These are phyloP conservation scores for Eutypella sp. DNA, from an alignment of 2,329 filamentous ascomycete genomes.

Conservation along the genomic window DNA sequence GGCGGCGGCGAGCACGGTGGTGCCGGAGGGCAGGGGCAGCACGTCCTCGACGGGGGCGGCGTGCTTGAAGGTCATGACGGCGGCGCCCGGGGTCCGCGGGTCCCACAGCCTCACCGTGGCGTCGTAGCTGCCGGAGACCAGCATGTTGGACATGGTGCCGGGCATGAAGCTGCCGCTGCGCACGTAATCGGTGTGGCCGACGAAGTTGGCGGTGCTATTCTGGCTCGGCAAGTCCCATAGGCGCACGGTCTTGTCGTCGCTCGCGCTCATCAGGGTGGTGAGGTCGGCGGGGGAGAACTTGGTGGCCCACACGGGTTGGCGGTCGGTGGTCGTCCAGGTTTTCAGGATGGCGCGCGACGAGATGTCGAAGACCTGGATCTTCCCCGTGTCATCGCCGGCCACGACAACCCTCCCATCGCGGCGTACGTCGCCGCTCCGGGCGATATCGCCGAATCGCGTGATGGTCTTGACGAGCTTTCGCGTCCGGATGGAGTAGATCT, in stretches of 20 bases:
- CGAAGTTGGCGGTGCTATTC: slow-evolving; percentile 69
- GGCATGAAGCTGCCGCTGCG: slow-evolving; percentile 84
- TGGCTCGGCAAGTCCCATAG: slow-evolving; percentile 90
- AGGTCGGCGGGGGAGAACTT: slow-evolving; percentile 87
- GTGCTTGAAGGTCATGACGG: slow-evolving; percentile 92
- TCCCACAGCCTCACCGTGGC: slow-evolving; percentile 93
- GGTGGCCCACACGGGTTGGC: slow-evolving; percentile 88
- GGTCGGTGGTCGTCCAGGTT: slow-evolving; percentile 90
- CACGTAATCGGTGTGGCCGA: slow-evolving; percentile 90
- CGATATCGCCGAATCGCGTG: slow-evolving; percentile 86
- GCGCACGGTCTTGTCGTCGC: slow-evolving; percentile 87
- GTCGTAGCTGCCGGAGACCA: slow-evolving; percentile 92
- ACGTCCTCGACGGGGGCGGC: slow-evolving; percentile 83
- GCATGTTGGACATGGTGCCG: slow-evolving; percentile 62
- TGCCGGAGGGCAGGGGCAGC: slow-evolving; percentile 81
- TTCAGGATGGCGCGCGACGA: slow-evolving; percentile 83
- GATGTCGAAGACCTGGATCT: slow-evolving; percentile 93
- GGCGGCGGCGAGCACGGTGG: slow-evolving; percentile 77
- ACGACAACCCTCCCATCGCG: slow-evolving; percentile 84
- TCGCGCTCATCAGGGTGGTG: slow-evolving; percentile 81
- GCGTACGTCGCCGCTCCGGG: slow-evolving; percentile 82
- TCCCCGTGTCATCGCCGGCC: slow-evolving; percentile 85
- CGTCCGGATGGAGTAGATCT: slow-evolving; percentile 89
- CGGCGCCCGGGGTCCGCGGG: slow-evolving; percentile 62
- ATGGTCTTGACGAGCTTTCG: slow-evolving; percentile 92